Evolutionary conservation across 345 rosid genomes (phyloP).

Genomic region (Adansonia digitata): DNA sequence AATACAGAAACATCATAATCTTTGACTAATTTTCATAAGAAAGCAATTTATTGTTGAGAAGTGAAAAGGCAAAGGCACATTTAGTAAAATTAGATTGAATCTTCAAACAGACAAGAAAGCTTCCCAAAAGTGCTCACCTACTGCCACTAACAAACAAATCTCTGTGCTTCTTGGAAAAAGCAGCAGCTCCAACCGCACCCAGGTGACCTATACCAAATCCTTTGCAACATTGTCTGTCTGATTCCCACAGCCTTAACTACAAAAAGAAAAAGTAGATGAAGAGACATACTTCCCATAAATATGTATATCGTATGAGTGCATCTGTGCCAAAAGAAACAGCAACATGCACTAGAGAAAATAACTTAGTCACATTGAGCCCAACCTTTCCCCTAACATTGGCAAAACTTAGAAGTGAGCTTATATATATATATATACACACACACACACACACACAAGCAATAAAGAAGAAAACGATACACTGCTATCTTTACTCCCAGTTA

Average conservation of each 20-base stretch:
- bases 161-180: conserved; percentile 64
- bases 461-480: conserved; percentile 42
- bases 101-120: background rate
- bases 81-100: background rate
- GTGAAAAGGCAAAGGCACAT: background rate
- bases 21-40: background rate
- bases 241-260: conserved; percentile 88
- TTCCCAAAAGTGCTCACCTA: conserved; percentile 47
- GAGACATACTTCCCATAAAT: background rate
- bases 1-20: background rate
- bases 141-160: conserved; percentile 89
- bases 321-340: background rate
- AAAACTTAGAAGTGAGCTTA: background rate
- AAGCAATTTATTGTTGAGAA: background rate
- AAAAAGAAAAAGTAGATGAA: conserved; percentile 8
- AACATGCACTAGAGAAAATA: background rate
- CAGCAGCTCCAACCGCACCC: conserved; percentile 87
- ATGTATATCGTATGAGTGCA: background rate
- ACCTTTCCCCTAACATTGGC: background rate
- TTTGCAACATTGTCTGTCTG: conserved; percentile 58
- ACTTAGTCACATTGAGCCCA: background rate
- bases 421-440: too few relatives aligned
- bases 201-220: conserved; percentile 88
- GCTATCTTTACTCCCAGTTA: conserved; percentile 89
- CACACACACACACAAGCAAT: too few relatives aligned